A percentile compares a stretch with the other conserved stretches of the same genome.
Conservation (phyloP, 352 stramenopile species). For the Halophytophthora batemanensis region DNA sequence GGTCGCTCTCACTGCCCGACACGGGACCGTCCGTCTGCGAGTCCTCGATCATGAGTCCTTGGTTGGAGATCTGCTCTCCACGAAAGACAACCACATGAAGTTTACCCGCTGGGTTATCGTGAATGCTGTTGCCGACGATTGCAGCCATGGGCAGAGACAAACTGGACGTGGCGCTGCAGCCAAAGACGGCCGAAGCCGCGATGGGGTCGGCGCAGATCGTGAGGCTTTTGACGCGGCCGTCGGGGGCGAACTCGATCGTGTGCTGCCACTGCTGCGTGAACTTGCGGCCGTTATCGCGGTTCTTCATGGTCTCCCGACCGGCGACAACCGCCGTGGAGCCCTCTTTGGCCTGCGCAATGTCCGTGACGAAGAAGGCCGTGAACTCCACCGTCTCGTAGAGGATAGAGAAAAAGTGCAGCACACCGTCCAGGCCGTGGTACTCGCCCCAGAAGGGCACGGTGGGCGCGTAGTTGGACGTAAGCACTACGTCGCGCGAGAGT, state of each 20-base stretch:
- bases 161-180: constrained; percentile 84
- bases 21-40: constrained; percentile 51
- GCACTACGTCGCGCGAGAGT: constrained; percentile 75
- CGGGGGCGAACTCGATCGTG: constrained; percentile 85
- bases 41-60: constrained; percentile 42
- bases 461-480: constrained; percentile 86
- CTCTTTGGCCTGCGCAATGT: constrained; percentile 84
- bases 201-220: constrained; percentile 82
- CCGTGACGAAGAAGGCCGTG: constrained; percentile 86
- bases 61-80: constrained; percentile 78
- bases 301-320: constrained; percentile 87
- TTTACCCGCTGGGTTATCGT: constrained; percentile 74
- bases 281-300: constrained; percentile 82
- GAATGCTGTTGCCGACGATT: constrained; percentile 71
- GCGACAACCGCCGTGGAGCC: constrained; percentile 80
- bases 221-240: constrained; percentile 85
- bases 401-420: constrained; percentile 89
- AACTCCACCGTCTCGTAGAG: constrained; percentile 88
- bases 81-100: constrained; percentile 78
- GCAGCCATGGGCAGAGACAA: constrained; percentile 81
- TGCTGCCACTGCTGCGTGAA: constrained; percentile 90
- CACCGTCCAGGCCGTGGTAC: constrained; percentile 84
- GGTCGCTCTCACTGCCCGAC: constrained; percentile 37
- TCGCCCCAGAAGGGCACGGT: constrained; percentile 88
- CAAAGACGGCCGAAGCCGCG: constrained; percentile 83